Conservation (phyloP, 2,329 filamentous ascomycete species). For the Xylaria sp. region DNA sequence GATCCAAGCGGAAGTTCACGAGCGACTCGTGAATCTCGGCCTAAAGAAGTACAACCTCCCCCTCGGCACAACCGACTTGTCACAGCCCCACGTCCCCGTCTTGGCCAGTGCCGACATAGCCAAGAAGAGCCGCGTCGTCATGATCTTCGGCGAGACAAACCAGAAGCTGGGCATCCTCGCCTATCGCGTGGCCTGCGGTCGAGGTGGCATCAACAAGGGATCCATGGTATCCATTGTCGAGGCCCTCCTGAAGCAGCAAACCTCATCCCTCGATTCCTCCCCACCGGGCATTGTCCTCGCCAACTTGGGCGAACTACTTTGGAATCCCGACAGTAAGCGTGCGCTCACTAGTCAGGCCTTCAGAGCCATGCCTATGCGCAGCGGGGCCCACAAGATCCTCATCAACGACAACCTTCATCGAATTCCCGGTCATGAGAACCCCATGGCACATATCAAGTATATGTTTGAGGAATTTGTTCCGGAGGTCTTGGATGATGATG, state of each 20-base stretch:
- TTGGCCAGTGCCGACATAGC: conserved; percentile 52
- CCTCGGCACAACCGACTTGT: conserved; percentile 32
- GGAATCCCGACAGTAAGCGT: conserved; percentile 60
- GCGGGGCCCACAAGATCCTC: conserved; percentile 53
- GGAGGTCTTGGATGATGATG: conserved; percentile 41
- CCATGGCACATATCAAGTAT: conserved; percentile 57
- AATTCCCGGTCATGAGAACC: conserved; percentile 54
- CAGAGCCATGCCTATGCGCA: conserved; percentile 54
- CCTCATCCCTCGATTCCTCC: conserved; percentile 31
- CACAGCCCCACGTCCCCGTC: conserved; percentile 62
- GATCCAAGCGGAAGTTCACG: conserved; percentile 53
- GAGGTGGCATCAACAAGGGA: conserved; percentile 64
- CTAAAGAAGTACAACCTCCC: conserved; percentile 7
- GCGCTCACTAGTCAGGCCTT: conserved; percentile 56
- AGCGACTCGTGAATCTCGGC: conserved; percentile 46
- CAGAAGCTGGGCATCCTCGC: conserved; percentile 74
- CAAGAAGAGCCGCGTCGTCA: conserved; percentile 56
- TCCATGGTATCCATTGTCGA: conserved; percentile 61
- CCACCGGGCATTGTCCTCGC: conserved; percentile 64
- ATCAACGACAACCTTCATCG: conserved; percentile 53
- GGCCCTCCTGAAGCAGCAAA: conserved; percentile 36
- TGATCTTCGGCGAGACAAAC: conserved; percentile 66
- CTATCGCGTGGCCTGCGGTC: conserved; percentile 58
- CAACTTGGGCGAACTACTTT: conserved; percentile 72
- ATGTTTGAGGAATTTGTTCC: conserved; percentile 61